These are phyloP conservation scores for Trichoderma guizhouense DNA, from an alignment of 2,329 filamentous ascomycete genomes.

Conservation along the genomic window DNA sequence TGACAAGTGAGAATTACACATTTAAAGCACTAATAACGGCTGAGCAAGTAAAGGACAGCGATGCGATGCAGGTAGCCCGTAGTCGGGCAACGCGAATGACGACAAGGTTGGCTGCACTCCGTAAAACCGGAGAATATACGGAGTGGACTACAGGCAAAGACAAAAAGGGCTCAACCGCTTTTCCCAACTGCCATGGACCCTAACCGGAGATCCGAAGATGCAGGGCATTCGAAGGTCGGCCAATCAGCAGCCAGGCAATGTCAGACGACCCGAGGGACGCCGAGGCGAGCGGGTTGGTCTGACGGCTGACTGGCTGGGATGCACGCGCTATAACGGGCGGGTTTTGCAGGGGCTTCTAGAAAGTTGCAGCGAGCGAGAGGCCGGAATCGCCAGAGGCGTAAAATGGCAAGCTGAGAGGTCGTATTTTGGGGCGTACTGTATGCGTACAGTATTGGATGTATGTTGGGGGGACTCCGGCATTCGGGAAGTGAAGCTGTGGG, in stretches of 20 bases:
- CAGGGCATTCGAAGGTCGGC: not conserved
- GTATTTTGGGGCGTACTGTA: not conserved
- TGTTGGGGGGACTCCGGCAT: not conserved
- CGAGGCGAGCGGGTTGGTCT: not conserved
- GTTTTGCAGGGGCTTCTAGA: not conserved
- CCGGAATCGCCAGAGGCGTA: not conserved
- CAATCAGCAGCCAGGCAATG: slow-evolving; percentile 20
- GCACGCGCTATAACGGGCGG: not conserved
- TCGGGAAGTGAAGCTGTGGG: slow-evolving; percentile 4
- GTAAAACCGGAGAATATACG: not conserved
- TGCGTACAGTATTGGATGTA: no score
- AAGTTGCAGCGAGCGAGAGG: not conserved
- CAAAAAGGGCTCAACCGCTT: not conserved
- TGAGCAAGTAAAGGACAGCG: no score
- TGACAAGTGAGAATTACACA: not conserved
- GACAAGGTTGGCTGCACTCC: not conserved
- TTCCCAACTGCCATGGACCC: not conserved
- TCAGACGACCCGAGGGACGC: slow-evolving; percentile 10
- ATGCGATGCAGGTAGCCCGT: not conserved
- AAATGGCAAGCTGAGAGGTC: not conserved
- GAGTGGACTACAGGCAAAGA: no score
- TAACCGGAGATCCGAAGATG: slow-evolving; percentile 7
- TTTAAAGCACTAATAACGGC: not conserved
- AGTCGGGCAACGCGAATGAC: not conserved
- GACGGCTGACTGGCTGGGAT: not conserved